Percentiles rank a stretch among this genome's conserved stretches.
These are phyloP conservation scores for Pichia sp. DNA, from an alignment of 1,139 yeast species.

Conservation along the genomic window DNA sequence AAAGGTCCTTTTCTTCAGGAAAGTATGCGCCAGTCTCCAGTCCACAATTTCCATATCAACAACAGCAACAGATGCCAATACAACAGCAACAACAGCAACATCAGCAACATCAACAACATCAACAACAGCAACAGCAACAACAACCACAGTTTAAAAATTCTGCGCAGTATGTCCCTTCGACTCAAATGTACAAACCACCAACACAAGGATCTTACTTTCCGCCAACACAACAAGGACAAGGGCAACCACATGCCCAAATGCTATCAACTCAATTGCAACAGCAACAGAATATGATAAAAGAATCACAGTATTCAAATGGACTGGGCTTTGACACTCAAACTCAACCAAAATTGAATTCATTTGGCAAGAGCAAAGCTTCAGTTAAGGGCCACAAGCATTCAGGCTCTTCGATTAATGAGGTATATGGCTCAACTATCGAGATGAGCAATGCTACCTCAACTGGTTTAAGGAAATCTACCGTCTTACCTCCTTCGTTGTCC, in stretches of 20 bases:
- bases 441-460: constrained; percentile 25
- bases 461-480: constrained; percentile 16
- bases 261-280: not conserved
- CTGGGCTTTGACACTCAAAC: not conserved
- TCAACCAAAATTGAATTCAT: constrained; percentile 1
- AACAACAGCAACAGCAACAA: not conserved
- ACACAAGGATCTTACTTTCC: not conserved
- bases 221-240: not conserved
- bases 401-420: constrained; percentile 20
- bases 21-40: not conserved
- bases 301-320: not conserved
- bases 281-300: not conserved
- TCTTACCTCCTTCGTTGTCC: constrained; percentile 23
- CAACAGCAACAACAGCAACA: not conserved
- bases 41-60: not conserved
- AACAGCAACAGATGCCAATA: not conserved
- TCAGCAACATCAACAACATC: constrained; percentile 4
- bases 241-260: not conserved
- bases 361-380: not conserved
- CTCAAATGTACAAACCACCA: not conserved
- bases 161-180: not conserved
- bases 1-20: not conserved
- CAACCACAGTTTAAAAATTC: not conserved
- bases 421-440: constrained; percentile 27
- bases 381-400: constrained; percentile 9